These are phyloP conservation scores for Plasmodium yoelii DNA, from an alignment of 169 alveolate genomes.

Conservation along the genomic window DNA sequence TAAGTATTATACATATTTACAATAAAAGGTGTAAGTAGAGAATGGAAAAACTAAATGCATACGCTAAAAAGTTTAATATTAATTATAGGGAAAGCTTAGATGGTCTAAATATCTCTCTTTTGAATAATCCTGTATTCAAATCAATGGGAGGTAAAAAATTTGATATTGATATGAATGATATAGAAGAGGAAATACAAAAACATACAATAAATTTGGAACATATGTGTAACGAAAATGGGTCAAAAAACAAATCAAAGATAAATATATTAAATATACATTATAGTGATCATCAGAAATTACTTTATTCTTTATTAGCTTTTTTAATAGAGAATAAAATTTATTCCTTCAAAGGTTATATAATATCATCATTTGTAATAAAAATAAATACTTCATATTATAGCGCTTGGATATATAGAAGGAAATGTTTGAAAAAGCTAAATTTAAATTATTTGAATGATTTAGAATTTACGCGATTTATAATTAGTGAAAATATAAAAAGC, in stretches of 20 bases:
- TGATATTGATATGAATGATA: conserved; percentile 17
- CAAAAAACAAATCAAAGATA: conserved; percentile 32
- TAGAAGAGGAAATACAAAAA: conserved; percentile 28
- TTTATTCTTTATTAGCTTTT: conserved; percentile 34
- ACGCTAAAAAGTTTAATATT: conserved; percentile 23
- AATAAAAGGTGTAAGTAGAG: conserved; percentile 6
- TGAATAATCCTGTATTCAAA: conserved; percentile 16
- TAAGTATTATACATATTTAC: background rate
- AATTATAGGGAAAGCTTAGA: conserved; percentile 27
- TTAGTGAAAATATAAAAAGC: conserved; percentile 61
- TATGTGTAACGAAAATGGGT: background rate
- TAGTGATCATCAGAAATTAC: conserved; percentile 32
- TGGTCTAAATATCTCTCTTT: conserved; percentile 2
- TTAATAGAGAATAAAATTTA: conserved; percentile 56
- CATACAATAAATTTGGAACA: background rate
- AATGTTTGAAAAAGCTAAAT: conserved; percentile 47
- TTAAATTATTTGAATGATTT: conserved; percentile 60
- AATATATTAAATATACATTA: conserved; percentile 49
- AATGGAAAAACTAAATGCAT: conserved; percentile 13
- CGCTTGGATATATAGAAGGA: conserved; percentile 76
- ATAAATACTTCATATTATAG: conserved; percentile 65
- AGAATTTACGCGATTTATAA: conserved; percentile 37
- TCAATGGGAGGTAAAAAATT: background rate
- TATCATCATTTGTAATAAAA: conserved; percentile 43
- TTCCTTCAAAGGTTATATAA: conserved; percentile 67